Evolutionary conservation across 352 stramenopile species (phyloP).

Genomic region (Blastocystis sp.): DNA sequence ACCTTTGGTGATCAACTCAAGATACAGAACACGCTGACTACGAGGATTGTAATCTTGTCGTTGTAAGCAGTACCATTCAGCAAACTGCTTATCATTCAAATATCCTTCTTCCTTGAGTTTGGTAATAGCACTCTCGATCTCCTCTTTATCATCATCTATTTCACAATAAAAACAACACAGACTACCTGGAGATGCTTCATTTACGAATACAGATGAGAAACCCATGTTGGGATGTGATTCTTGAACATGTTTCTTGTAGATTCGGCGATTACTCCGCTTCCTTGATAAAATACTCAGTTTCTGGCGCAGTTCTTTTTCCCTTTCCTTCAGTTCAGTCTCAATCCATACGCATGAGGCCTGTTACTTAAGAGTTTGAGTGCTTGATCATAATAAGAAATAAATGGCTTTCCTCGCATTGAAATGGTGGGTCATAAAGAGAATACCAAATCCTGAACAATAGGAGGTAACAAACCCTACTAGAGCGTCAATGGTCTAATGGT

Average conservation of each 20-base stretch:
- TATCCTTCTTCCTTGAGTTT: not conserved
- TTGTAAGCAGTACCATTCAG: constrained; percentile 30
- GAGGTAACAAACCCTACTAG: not conserved
- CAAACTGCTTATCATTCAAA: not conserved
- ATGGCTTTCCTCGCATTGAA: not conserved
- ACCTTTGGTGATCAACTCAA: constrained; percentile 13
- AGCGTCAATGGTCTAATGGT: constrained; percentile 53
- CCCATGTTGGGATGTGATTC: not conserved
- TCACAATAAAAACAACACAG: not conserved
- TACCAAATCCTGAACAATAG: no score
- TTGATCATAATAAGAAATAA: constrained; percentile 43
- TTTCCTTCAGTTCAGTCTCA: not conserved
- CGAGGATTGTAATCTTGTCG: not conserved
- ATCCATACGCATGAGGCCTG: not conserved
- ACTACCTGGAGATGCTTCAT: constrained; percentile 10
- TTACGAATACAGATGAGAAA: not conserved
- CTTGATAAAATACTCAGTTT: constrained; percentile 4
- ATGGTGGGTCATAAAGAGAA: no score
- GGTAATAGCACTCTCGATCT: not conserved
- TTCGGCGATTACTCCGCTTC: not conserved
- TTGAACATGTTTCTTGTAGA: not conserved
- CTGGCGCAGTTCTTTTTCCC: constrained; percentile 39
- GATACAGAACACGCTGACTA: not conserved
- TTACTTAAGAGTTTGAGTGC: constrained; percentile 40
- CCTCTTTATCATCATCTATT: not conserved